Base-by-base conservation (phyloP, 768 basidiomycete genomes). In the Artomyces pyxidatus region DNA sequence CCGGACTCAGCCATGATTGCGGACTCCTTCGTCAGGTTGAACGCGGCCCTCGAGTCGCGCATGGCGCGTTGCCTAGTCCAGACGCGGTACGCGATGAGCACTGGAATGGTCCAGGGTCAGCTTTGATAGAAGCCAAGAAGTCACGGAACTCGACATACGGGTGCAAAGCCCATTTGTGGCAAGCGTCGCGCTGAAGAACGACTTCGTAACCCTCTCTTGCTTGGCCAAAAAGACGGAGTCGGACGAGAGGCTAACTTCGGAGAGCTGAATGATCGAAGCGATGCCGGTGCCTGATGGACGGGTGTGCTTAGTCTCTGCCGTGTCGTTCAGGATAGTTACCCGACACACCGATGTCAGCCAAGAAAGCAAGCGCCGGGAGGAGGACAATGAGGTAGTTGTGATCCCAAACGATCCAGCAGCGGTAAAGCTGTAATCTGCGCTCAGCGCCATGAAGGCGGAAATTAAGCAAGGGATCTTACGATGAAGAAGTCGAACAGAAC, bases 401-500 rank as follows among this genome's bases (percentile, higher is more conserved):
- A n/a, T 58, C 60, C 62, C 62, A 63, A 23, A 63, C 48, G 44
- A 59, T 42, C 41, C 51, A 63, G 42, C 49, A 52, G 14, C 62
- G 62, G 37, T 61, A 54, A 19, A 63, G 49, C 60, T 63, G 45
- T 22, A 6, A 10, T 2, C 11, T 19, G n/a, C 30, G 12, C 29
- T 37, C 14, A 22, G 25, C 32, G 30, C 22, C 27, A 46, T 25
- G 38, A 30, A 12, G 17, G 19, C 32, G 28, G 22, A 11, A n/a
- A n/a, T 17, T 11, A 27, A 16, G 1, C 16, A n/a, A 35, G 19
- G 19, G 23, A n/a, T 27, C 27, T 14, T 21, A 42, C 63, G 43
- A 64, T 60, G 50, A 64, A 60, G 37, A 55, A 57, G 38, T 64
- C 63, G 37, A 56, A 60, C 25, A 63, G 46, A 21, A 64, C 5